Evolutionary conservation across 306 rosid species (phyloP).

Genomic region (Inga leiocalycina): DNA sequence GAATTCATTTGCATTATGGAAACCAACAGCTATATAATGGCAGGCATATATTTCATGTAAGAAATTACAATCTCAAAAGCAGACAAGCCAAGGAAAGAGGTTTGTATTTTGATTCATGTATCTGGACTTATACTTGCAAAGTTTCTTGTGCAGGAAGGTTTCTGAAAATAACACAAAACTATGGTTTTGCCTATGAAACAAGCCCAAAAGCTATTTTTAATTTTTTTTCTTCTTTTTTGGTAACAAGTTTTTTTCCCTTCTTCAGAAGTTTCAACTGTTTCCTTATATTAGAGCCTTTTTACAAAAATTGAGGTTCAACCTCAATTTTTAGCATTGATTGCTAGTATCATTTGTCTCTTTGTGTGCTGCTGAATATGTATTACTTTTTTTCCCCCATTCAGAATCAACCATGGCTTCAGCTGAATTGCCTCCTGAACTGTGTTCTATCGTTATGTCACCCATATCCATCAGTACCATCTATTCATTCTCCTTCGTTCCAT

Average conservation of each 20-base stretch:
- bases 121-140: background rate
- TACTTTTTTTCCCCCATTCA: conserved; percentile 26
- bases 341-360: conserved; percentile 22
- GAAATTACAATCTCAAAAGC: conserved; percentile 42
- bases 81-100: conserved; percentile 53
- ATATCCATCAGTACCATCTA: conserved; percentile 48
- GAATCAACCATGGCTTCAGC: conserved; percentile 34
- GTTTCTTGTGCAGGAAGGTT: background rate
- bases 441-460: conserved; percentile 68
- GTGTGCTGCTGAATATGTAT: background rate
- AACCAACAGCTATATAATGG: conserved; percentile 50
- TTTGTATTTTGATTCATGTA: background rate
- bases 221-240: no score
- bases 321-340: background rate
- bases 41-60: conserved; percentile 40
- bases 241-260: no score
- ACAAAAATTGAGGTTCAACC: no score
- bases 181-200: background rate
- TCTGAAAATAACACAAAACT: background rate
- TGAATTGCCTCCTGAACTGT: conserved; percentile 78
- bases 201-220: background rate
- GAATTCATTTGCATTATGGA: conserved; percentile 41
- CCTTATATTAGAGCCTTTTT: background rate
- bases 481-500: conserved; percentile 66
- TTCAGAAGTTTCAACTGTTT: background rate